phyloP scores from a whole-genome alignment of 2,329 filamentous ascomycete species.

The Fonsecaea pedrosoi region DNA sequence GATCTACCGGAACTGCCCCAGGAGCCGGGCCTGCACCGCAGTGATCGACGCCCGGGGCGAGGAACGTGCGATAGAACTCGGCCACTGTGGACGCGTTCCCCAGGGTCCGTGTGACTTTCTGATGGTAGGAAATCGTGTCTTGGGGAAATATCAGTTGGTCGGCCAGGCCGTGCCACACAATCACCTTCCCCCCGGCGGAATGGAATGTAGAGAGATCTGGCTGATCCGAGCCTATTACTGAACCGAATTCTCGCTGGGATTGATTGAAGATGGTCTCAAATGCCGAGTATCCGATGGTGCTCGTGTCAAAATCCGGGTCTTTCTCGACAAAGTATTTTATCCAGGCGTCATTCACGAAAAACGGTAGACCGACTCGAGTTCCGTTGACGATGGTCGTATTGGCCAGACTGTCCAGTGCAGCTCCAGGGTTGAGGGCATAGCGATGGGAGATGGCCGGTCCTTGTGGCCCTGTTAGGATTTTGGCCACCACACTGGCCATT shows the following conservation, averaged over 20 bases:
- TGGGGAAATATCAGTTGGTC: constrained; percentile 15
- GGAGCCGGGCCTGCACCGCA: constrained; percentile 11
- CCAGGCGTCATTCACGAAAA: constrained; percentile 18
- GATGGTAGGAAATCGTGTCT: constrained; percentile 8
- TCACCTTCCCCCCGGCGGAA: constrained; percentile 9
- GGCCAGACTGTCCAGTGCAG: constrained; percentile 14
- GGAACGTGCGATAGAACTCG: constrained; percentile 15
- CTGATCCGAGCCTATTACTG: background rate
- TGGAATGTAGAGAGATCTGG: constrained; percentile 9
- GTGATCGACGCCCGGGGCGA: constrained; percentile 10
- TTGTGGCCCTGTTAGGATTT: constrained; percentile 7
- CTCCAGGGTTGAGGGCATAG: constrained; percentile 11
- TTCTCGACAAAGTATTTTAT: constrained; percentile 13
- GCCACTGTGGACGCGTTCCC: constrained; percentile 5
- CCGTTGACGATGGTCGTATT: constrained; percentile 16
- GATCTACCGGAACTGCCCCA: constrained; percentile 7
- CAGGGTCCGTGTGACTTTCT: background rate
- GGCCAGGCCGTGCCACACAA: constrained; percentile 14
- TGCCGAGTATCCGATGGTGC: background rate
- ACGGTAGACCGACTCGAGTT: background rate
- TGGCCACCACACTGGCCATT: background rate
- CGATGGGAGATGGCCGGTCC: constrained; percentile 3
- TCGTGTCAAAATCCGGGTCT: constrained; percentile 6
- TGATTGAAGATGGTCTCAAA: constrained; percentile 8
- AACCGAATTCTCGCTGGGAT: constrained; percentile 2